phyloP scores from a whole-genome alignment of 352 stramenopile genomes.

The Phytophthora syringae region DNA sequence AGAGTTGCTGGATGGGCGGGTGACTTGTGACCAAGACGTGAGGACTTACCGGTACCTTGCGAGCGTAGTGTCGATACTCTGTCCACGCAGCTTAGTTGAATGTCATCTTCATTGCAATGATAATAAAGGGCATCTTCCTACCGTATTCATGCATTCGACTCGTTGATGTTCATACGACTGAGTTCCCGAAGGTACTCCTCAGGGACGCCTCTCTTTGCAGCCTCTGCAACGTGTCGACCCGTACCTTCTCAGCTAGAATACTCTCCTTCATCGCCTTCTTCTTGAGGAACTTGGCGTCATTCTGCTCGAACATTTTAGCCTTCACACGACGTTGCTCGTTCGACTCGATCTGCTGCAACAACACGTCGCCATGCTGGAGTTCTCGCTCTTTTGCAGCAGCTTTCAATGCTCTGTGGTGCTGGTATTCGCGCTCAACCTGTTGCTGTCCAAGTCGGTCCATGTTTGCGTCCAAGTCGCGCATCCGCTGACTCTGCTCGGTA shows the following conservation, averaged over 20 bases:
- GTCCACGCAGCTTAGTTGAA: constrained; percentile 60
- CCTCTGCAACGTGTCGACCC: constrained; percentile 58
- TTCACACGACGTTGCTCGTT: constrained; percentile 63
- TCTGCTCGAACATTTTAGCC: constrained; percentile 69
- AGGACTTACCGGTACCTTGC: no score
- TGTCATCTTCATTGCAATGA: constrained; percentile 44
- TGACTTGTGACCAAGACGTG: no score
- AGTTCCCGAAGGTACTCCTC: constrained; percentile 77
- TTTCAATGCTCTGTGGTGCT: constrained; percentile 39
- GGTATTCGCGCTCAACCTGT: constrained; percentile 53
- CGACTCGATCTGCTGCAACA: constrained; percentile 63
- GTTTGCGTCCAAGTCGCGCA: constrained; percentile 46
- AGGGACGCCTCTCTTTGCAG: constrained; percentile 69
- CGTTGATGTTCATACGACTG: constrained; percentile 67
- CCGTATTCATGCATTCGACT: constrained; percentile 53
- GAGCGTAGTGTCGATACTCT: no score
- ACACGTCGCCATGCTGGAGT: constrained; percentile 40
- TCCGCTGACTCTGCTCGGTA: constrained; percentile 42
- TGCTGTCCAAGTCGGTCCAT: constrained; percentile 53
- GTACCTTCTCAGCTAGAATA: constrained; percentile 81
- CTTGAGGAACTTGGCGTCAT: constrained; percentile 71
- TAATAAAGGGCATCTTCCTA: constrained; percentile 13
- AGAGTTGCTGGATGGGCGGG: no score
- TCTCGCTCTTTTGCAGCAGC: constrained; percentile 43
- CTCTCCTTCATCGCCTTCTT: constrained; percentile 79